These are phyloP conservation scores for Exophiala aquamarina DNA, from an alignment of 2,329 filamentous ascomycete species.

Conservation along the genomic window DNA sequence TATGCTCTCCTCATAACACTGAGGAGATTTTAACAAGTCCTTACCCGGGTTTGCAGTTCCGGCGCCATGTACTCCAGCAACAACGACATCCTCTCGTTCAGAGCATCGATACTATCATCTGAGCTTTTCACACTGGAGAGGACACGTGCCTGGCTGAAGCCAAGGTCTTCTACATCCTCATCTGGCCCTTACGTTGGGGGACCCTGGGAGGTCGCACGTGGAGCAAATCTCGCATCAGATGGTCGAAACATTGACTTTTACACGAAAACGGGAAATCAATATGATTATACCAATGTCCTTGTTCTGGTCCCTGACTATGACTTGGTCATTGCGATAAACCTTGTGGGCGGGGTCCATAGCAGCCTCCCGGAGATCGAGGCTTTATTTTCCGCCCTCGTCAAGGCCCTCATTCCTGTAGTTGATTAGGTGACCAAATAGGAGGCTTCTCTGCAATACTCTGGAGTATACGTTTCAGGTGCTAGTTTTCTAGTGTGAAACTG, in stretches of 20 bases:
- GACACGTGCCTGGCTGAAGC: conserved; percentile 44
- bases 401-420: conserved; percentile 5
- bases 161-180: conserved; percentile 39
- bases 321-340: conserved; percentile 5
- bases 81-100: conserved; percentile 37
- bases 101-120: conserved; percentile 33
- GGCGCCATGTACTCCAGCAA: conserved; percentile 33
- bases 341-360: neutral
- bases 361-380: neutral
- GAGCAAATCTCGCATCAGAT: conserved; percentile 11
- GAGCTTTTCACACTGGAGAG: conserved; percentile 35
- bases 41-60: neutral
- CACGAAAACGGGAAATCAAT: conserved; percentile 9
- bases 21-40: neutral
- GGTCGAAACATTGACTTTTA: conserved; percentile 7
- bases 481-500: conserved; percentile 3
- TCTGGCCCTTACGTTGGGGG: conserved; percentile 39
- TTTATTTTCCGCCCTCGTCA: conserved; percentile 1
- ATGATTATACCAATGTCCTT: conserved; percentile 2
- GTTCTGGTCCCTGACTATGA: conserved; percentile 15
- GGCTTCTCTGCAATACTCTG: conserved; percentile 4
- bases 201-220: conserved; percentile 39
- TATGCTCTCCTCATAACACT: neutral
- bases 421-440: conserved; percentile 4
- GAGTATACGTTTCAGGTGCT: neutral